Evolutionary conservation across 768 basidiomycete species (phyloP), one percentile per base, ranked within the genome.

Genomic region (Hygrophoropsis aurantiaca): DNA sequence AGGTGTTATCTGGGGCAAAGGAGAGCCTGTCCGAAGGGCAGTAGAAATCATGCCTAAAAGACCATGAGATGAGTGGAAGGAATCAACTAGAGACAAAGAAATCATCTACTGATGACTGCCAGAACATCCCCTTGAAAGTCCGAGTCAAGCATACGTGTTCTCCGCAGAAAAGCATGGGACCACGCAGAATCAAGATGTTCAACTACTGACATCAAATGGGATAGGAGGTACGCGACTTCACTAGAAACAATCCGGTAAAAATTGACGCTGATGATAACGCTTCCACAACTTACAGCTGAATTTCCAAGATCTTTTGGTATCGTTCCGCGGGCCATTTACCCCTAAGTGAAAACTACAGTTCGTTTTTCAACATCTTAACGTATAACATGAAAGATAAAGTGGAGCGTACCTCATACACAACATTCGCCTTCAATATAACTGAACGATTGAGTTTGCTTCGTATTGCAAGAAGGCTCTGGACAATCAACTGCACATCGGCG

Each of bases 1-100:
- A 0, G 92, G 90, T 2, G 90, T 93, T 44, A 94, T 87, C 58
- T 94, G 91, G 0, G 91, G 91, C 3, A 94, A 70, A 0, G 92
- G 82, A 6, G 69, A 71, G 3, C 88, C 90, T 0, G 85, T 84
- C 13, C 85, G 78, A 15, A 94, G 69, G 7, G 89, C 77, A 0
- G 82, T 84, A 0, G 90, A 85, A 45, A 90, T 82, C 78, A 94
- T 80, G 25, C 79, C 88, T 90, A 25, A 24, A 40, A 16, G 10
- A 3, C 16, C 5, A 35, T 34, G 20, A 46, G 25, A 40, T 15
- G 8, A 30, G 18, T 33, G 4, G 32, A n/a, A 10, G 19, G 16
- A 18, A 51, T 32, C 20, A 20, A 21, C 23, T 1, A 44, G 4
- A 26, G 10, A 20, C 18, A 51, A 33, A 40, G 58, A n/a, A n/a